phyloP scores from a whole-genome alignment of 768 basidiomycete genomes.

The Suillus luteus region DNA sequence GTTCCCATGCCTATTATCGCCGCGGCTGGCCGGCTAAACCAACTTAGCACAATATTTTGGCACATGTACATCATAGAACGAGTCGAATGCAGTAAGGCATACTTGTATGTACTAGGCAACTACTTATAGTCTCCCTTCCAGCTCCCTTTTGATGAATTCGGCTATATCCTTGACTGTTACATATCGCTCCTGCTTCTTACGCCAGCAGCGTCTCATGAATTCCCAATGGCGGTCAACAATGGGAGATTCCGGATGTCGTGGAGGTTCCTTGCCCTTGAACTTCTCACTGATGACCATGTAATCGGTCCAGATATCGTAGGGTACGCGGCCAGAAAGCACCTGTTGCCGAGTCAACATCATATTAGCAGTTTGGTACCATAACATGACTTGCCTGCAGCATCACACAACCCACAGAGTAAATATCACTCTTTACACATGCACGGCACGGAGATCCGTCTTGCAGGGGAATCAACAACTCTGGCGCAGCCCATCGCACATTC shows the following conservation, averaged over 20 bases:
- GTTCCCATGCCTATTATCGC: not conserved
- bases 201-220: constrained; percentile 15
- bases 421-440: constrained; percentile 14
- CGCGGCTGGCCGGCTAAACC: not conserved
- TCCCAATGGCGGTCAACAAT: constrained; percentile 11
- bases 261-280: not conserved
- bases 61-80: not conserved
- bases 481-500: constrained; percentile 20
- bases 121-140: not conserved
- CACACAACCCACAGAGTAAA: constrained; percentile 25
- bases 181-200: not conserved
- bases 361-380: not conserved
- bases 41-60: not conserved
- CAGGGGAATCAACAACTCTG: constrained; percentile 17
- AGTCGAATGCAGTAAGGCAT: not conserved
- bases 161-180: not conserved
- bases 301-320: constrained; percentile 10
- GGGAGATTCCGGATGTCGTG: not conserved
- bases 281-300: constrained; percentile 4
- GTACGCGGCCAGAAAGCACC: constrained; percentile 13
- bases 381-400: constrained; percentile 21
- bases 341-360: not conserved
- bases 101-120: not conserved
- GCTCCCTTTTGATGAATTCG: not conserved
- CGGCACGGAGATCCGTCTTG: not conserved